Evolutionary conservation across 495 filamentous ascomycete genomes (phyloP).

Genomic region (Daldinia decipiens): DNA sequence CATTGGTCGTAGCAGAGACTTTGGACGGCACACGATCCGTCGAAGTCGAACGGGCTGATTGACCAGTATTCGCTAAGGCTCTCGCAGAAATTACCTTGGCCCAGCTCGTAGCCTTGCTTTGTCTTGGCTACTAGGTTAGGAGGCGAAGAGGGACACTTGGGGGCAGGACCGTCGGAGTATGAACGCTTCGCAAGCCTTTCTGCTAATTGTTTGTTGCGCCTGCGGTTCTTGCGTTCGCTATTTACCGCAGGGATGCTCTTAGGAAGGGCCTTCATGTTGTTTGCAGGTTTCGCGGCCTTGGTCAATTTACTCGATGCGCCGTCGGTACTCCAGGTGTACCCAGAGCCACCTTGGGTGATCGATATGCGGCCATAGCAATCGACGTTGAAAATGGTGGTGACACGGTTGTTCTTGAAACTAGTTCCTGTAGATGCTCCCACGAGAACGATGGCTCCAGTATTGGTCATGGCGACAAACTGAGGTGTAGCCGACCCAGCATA

Average conservation of each 20-base stretch:
- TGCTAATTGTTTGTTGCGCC: background rate
- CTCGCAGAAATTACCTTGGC: background rate
- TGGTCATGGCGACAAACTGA: background rate
- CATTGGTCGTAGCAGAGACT: conserved; percentile 22
- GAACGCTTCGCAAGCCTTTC: background rate
- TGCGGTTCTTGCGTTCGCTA: background rate
- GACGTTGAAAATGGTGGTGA: background rate
- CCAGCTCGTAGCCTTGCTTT: background rate
- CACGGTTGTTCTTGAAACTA: background rate
- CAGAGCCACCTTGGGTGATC: background rate
- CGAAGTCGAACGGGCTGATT: background rate
- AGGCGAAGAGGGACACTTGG: background rate
- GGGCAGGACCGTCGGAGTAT: background rate
- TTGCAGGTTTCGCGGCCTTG: background rate
- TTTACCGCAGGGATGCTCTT: background rate
- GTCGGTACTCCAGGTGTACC: background rate
- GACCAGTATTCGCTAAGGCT: background rate
- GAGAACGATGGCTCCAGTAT: background rate
- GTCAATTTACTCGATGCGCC: background rate
- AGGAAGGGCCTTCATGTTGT: background rate
- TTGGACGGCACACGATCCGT: conserved; percentile 1
- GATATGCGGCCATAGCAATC: background rate
- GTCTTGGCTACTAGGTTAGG: background rate
- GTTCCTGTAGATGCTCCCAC: background rate
- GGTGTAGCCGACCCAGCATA: background rate